Evolutionary conservation across 805 yeast species (phyloP).

Genomic region (Wickerhamomyces ciferrii): DNA sequence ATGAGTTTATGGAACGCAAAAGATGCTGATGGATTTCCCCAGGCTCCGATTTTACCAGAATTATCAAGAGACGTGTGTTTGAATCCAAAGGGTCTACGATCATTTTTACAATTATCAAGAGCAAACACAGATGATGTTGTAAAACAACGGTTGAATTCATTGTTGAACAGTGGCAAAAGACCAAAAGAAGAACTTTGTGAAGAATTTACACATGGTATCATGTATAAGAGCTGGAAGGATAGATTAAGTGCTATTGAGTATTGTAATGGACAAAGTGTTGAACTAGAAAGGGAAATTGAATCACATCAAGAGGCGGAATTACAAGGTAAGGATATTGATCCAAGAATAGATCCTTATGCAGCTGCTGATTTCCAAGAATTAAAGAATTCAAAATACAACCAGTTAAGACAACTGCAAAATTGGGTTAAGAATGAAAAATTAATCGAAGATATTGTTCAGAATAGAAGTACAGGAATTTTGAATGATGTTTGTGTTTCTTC

Average conservation of each 20-base stretch:
- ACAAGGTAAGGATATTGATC: slow-evolving; percentile 20
- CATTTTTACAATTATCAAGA: slow-evolving; percentile 32
- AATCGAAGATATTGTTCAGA: slow-evolving; percentile 27
- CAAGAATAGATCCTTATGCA: slow-evolving; percentile 47
- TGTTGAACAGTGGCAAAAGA: slow-evolving; percentile 21
- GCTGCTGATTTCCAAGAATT: slow-evolving; percentile 30
- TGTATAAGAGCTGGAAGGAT: slow-evolving; percentile 44
- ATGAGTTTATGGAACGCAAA: slow-evolving; percentile 22
- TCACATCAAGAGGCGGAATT: slow-evolving; percentile 12
- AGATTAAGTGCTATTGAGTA: slow-evolving; percentile 34
- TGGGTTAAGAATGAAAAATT: slow-evolving; percentile 36
- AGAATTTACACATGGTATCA: slow-evolving; percentile 26
- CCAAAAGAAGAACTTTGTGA: slow-evolving; percentile 25
- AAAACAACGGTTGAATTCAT: slow-evolving; percentile 35
- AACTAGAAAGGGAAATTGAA: slow-evolving; percentile 26
- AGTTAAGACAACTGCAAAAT: slow-evolving; percentile 23
- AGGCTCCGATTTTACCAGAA: slow-evolving; percentile 17
- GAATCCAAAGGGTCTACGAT: slow-evolving; percentile 27
- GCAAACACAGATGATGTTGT: slow-evolving; percentile 40
- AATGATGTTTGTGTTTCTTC: neutral
- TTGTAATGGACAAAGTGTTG: slow-evolving; percentile 30
- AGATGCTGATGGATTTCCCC: slow-evolving; percentile 12
- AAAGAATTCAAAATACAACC: slow-evolving; percentile 20
- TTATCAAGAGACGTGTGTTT: slow-evolving; percentile 26
- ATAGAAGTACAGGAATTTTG: slow-evolving; percentile 6